Evolutionary conservation across 441 rosid species (phyloP).

Genomic region (Adansonia madagascariensis): DNA sequence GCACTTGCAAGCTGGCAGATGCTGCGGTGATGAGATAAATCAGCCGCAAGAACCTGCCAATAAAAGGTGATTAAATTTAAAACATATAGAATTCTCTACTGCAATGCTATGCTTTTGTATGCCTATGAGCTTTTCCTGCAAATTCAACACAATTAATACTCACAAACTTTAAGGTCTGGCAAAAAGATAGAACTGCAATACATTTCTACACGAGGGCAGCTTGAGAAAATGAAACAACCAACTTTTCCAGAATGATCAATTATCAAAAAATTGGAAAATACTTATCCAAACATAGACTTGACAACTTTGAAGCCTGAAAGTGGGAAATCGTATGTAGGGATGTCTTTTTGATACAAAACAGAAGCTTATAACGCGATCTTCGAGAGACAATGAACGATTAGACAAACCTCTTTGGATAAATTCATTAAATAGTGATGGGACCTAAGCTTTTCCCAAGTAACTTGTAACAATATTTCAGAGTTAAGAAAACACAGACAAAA

Average conservation of each 20-base stretch:
- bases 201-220: neutral
- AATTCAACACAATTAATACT: neutral
- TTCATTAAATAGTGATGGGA: neutral
- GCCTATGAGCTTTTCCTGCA: neutral
- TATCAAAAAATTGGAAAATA: neutral
- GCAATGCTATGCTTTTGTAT: neutral
- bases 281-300: neutral
- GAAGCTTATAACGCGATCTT: neutral
- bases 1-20: conserved; percentile 65
- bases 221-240: neutral
- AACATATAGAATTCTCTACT: conserved; percentile 9
- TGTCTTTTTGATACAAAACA: neutral
- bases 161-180: neutral
- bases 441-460: neutral
- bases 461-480: neutral
- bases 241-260: neutral
- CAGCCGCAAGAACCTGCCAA: conserved; percentile 62
- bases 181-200: neutral
- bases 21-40: conserved; percentile 37
- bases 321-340: neutral
- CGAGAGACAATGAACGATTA: neutral
- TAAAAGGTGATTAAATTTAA: neutral
- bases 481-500: conserved; percentile 5
- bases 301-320: neutral
- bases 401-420: conserved; percentile 2